phyloP scores from a whole-genome alignment of 306 rosid genomes.

The Potentilla sterilis region DNA sequence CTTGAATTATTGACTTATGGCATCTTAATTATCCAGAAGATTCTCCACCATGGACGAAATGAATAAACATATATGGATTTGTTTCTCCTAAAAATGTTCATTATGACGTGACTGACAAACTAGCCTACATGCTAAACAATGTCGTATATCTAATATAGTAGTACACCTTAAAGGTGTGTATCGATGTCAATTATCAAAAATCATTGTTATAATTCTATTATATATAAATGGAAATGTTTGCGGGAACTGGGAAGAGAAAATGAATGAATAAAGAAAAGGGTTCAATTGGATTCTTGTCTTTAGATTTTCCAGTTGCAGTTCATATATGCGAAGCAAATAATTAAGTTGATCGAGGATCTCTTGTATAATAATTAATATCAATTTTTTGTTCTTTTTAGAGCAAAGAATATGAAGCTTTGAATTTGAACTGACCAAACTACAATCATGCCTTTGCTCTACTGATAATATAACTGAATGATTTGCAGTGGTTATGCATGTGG shows the following conservation, averaged over 20 bases:
- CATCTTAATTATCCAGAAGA: slow-evolving; percentile 33
- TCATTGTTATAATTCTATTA: background rate
- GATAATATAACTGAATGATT: slow-evolving; percentile 18
- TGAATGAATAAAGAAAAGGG: slow-evolving; percentile 3
- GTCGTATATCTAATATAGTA: background rate
- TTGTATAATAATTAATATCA: slow-evolving; percentile 1
- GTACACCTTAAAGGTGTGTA: background rate
- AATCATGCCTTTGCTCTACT: slow-evolving; percentile 30
- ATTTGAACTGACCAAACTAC: slow-evolving; percentile 32
- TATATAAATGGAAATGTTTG: background rate
- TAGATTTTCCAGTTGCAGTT: background rate
- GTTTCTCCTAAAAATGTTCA: slow-evolving; percentile 30
- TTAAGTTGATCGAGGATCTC: background rate
- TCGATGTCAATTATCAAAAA: background rate
- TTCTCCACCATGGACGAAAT: slow-evolving; percentile 18
- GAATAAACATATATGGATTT: slow-evolving; percentile 13
- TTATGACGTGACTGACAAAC: slow-evolving; percentile 19
- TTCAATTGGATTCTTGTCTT: slow-evolving; percentile 11
- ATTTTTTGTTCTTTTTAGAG: background rate
- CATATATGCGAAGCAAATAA: background rate
- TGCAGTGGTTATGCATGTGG: slow-evolving; percentile 39
- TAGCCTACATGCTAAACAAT: slow-evolving; percentile 12
- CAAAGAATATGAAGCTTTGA: slow-evolving; percentile 20
- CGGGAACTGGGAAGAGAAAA: background rate
- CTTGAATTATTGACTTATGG: background rate